Evolutionary conservation across 176 grass and related monocot species (phyloP).

Genomic region (Tuctoria greenei): DNA sequence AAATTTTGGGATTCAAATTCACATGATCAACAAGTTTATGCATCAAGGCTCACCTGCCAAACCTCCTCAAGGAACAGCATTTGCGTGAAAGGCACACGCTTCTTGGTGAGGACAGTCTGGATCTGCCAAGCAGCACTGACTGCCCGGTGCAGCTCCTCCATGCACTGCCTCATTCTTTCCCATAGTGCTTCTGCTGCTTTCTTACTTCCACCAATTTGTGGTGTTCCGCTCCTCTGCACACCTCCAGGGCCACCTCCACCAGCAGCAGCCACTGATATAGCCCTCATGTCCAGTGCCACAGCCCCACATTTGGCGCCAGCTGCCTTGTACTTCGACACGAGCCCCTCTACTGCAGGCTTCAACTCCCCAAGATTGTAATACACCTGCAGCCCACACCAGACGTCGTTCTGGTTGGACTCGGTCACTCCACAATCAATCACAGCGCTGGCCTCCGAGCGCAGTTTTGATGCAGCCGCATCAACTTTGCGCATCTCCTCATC

Average conservation of each 20-base stretch:
- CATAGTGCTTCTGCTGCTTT: slow-evolving; percentile 82
- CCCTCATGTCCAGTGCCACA: slow-evolving; percentile 89
- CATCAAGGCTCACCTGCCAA: slow-evolving; percentile 75
- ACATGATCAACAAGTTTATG: slow-evolving; percentile 3
- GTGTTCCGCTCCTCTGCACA: slow-evolving; percentile 93
- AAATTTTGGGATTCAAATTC: not conserved
- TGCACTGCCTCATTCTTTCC: slow-evolving; percentile 93
- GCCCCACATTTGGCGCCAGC: slow-evolving; percentile 72
- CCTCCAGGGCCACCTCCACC: slow-evolving; percentile 82
- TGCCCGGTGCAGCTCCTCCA: slow-evolving; percentile 78
- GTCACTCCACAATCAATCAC: slow-evolving; percentile 68
- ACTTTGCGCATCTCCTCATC: slow-evolving; percentile 89
- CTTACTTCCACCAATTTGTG: slow-evolving; percentile 86
- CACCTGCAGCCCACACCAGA: slow-evolving; percentile 94
- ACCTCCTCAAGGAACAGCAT: slow-evolving; percentile 96
- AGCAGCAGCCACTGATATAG: slow-evolving; percentile 60
- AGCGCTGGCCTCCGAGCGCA: slow-evolving; percentile 69
- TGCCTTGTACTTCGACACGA: slow-evolving; percentile 70
- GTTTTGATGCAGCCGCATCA: slow-evolving; percentile 54
- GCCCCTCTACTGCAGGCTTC: slow-evolving; percentile 70
- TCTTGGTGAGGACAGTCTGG: slow-evolving; percentile 92
- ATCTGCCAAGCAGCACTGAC: slow-evolving; percentile 88
- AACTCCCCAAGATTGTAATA: slow-evolving; percentile 96
- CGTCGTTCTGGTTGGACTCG: slow-evolving; percentile 92
- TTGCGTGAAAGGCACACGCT: slow-evolving; percentile 89